Percentiles rank a stretch among this genome's conserved stretches.
These are phyloP conservation scores for Neohortaea acidophila DNA, from an alignment of 495 filamentous ascomycete genomes.

Conservation along the genomic window DNA sequence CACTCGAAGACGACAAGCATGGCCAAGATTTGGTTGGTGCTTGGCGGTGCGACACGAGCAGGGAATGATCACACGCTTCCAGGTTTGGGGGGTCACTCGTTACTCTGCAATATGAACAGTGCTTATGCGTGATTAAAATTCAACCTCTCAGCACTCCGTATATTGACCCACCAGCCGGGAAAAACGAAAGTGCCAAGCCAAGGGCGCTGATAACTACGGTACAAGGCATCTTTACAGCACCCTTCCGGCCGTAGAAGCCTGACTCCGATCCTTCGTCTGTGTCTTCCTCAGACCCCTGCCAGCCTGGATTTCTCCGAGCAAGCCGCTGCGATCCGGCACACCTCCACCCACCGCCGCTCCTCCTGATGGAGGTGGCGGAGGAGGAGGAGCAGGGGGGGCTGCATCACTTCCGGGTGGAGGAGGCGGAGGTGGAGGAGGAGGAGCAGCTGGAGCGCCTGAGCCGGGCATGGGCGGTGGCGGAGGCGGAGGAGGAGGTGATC, in stretches of 20 bases:
- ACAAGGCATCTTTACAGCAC: too few relatives aligned
- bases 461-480: conserved; percentile 40
- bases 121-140: too few relatives aligned
- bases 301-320: conserved; percentile 66
- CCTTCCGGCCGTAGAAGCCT: conserved; percentile 49
- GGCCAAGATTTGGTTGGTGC: too few relatives aligned
- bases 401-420: not conserved
- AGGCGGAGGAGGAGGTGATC: conserved; percentile 33
- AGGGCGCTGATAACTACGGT: too few relatives aligned
- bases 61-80: too few relatives aligned
- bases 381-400: conserved; percentile 40
- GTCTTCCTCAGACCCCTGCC: conserved; percentile 68
- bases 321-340: conserved; percentile 35
- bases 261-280: conserved; percentile 71
- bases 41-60: too few relatives aligned
- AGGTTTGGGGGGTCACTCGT: too few relatives aligned
- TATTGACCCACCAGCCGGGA: too few relatives aligned
- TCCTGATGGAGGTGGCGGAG: conserved; percentile 24
- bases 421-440: conserved; percentile 39
- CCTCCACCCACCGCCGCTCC: conserved; percentile 28
- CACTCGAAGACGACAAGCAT: too few relatives aligned
- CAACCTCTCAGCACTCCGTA: too few relatives aligned
- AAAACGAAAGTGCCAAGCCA: too few relatives aligned
- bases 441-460: conserved; percentile 34
- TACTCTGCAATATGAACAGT: too few relatives aligned